Base-by-base conservation (phyloP, 352 stramenopile species). In the Blastocystis hominis region DNA sequence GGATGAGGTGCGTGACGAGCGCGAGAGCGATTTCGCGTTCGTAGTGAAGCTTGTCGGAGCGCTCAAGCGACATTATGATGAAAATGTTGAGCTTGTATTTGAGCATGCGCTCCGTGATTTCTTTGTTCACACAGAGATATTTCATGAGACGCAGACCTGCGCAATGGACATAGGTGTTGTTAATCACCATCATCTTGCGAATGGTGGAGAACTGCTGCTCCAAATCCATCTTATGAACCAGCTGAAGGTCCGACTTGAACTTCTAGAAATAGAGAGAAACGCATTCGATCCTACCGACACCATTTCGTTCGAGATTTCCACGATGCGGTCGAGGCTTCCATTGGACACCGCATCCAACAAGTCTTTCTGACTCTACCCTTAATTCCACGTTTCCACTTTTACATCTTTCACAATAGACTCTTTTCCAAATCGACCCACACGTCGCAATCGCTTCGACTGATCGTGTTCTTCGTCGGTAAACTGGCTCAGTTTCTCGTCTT, bases 31-130 rank as follows among this genome's bases (percentile, higher is more conserved):
- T 17, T 17, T 84, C 44, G 6, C 72, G 72, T 47, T 84, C 72
- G 10, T 84, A 50, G 53, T 47, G 47, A 36, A 84, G 24, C 30
- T 84, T 84, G 0, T 84, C 72, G 7, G 47, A 68, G 36, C 72
- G 46, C 30, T 84, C 72, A n/a, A 84, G 38, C 3, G 47, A 46
- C 72, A 84, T 84, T 10, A 84, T 84, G 7, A 84, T 64, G 24
- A 84, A 68, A 5, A 84, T 61, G 56, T 84, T 63, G 0, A 84
- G 24, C 13, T 84, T 84, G 36, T 66, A 84, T 17, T n/a, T 44
- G 30, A 84, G 30, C 72, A 84, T 69, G 13, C n/a, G 24, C 50
- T 84, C 15, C 20, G 72, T 84, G n/a, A 66, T 68, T 20, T 42
- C 56, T n/a, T 84, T 5, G 46, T 69, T 66, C 6, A 47, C 47